A percentile compares a stretch with the other conserved stretches of the same genome.
These are phyloP conservation scores for Trichoderma lentiforme DNA, from an alignment of 2,329 filamentous ascomycete genomes.

Conservation along the genomic window DNA sequence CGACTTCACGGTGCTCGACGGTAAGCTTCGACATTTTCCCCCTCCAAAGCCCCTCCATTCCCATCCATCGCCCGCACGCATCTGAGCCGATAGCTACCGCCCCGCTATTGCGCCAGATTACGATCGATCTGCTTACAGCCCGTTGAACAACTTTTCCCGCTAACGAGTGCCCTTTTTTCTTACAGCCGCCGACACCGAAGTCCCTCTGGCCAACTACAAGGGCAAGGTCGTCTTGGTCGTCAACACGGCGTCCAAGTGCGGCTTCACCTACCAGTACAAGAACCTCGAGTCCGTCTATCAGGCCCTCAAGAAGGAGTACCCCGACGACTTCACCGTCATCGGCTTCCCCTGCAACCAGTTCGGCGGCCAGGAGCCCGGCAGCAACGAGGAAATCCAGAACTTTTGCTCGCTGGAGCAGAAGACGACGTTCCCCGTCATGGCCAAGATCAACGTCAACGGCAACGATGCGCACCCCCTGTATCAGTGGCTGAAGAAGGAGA, in stretches of 20 bases:
- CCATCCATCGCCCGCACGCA: too few species aligned
- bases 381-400: conserved; percentile 73
- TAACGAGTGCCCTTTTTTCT: not conserved
- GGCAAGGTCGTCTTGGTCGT: conserved; percentile 94
- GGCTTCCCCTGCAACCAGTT: conserved; percentile 99
- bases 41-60: not conserved
- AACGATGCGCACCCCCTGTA: conserved; percentile 42
- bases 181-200: conserved; percentile 57
- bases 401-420: conserved; percentile 83
- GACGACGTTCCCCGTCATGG: conserved; percentile 84
- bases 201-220: conserved; percentile 67
- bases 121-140: not conserved
- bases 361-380: conserved; percentile 81
- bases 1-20: conserved; percentile 81
- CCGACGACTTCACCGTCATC: conserved; percentile 77
- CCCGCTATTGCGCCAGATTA: not conserved
- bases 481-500: conserved; percentile 67
- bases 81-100: not conserved
- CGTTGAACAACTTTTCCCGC: not conserved
- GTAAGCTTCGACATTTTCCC: conserved; percentile 46
- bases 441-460: conserved; percentile 94
- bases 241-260: conserved; percentile 98
- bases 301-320: conserved; percentile 63
- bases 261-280: conserved; percentile 93
- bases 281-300: conserved; percentile 91